Evolutionary conservation across 805 yeast genomes (phyloP), one percentile per base, ranked within the genome.

Genomic region (Candida montana): DNA sequence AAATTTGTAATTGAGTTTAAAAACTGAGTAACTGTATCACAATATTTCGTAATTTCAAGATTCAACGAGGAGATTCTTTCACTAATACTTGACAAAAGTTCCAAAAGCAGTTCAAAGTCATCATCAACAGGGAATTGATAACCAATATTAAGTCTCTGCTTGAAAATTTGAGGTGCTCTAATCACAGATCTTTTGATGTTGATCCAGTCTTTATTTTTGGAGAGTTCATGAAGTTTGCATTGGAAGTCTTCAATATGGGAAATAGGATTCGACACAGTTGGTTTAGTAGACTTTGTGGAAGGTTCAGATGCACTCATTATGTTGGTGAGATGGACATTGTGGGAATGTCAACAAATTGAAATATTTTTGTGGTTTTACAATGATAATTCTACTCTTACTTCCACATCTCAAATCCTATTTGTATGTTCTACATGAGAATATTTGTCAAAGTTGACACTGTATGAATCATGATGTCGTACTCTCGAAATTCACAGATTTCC

Each of bases 101-200:
- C 26, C 12, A 39, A 12, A 1, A 41, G 15, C 3, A 3, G 10
- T 7, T 48, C 47, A 39, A 46, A 52, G 23, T 43, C 48, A 23
- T 46, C 45, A 57, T 93, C 99, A 30, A 63, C 68, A 6, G 82
- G 35, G 3, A 42, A 74, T 17, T 61, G 63, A 18, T 67, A 67
- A 2, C 81, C 95, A 82, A 84, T 83, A 61, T 89, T 81, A 63
- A 91, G 61, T 71, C 87, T 89, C 64, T 85, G 95, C 50, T 89
- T 83, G 60, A 93, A 71, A 48, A 75, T 78, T 63, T 93, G 98
- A 33, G 99, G 99, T 5, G 96, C 95, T 50, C 96, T 70, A 32
- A 79, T 78, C 47, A 88, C 64, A 23, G 90, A 77, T 62, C 84
- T 85, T 51, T 83, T 84, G 47, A 88, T 63, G 33, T 52, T 52